Evolutionary conservation across 306 rosid genomes (phyloP).

Genomic region (Acacia confusa): DNA sequence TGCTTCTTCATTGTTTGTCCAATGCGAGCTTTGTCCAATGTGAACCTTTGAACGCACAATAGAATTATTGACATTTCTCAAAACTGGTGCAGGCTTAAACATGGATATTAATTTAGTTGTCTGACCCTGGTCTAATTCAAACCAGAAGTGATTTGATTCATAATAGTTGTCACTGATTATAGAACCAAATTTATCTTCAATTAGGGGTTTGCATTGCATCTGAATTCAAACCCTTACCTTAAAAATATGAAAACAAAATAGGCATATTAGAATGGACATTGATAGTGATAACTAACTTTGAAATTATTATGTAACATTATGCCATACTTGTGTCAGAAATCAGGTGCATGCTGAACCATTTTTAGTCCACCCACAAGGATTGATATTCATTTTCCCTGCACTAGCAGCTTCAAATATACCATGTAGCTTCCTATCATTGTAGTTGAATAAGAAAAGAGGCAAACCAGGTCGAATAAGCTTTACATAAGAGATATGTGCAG

Average conservation of each 20-base stretch:
- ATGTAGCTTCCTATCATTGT: conserved; percentile 52
- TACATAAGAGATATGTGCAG: conserved; percentile 45
- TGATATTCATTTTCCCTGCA: conserved; percentile 39
- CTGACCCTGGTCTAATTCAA: conserved; percentile 51
- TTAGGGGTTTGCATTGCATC: conserved; percentile 43
- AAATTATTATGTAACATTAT: background rate
- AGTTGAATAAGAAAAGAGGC: conserved; percentile 57
- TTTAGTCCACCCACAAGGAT: conserved; percentile 45
- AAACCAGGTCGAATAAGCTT: conserved; percentile 42
- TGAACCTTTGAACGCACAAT: background rate
- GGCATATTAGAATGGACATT: background rate
- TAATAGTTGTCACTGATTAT: conserved; percentile 45
- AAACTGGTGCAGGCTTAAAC: conserved; percentile 34
- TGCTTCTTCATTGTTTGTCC: conserved; percentile 2
- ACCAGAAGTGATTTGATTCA: conserved; percentile 37
- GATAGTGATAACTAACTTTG: background rate
- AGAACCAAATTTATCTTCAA: conserved; percentile 44
- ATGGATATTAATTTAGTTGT: conserved; percentile 42
- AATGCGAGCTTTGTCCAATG: conserved; percentile 4
- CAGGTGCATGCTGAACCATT: conserved; percentile 35
- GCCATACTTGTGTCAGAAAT: conserved; percentile 53
- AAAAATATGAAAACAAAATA: background rate
- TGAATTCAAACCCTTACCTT: conserved; percentile 41
- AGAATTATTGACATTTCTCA: background rate
- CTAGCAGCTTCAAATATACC: conserved; percentile 61